Base-by-base conservation (phyloP, 768 basidiomycete species). In the Lyophyllum shimeji region DNA sequence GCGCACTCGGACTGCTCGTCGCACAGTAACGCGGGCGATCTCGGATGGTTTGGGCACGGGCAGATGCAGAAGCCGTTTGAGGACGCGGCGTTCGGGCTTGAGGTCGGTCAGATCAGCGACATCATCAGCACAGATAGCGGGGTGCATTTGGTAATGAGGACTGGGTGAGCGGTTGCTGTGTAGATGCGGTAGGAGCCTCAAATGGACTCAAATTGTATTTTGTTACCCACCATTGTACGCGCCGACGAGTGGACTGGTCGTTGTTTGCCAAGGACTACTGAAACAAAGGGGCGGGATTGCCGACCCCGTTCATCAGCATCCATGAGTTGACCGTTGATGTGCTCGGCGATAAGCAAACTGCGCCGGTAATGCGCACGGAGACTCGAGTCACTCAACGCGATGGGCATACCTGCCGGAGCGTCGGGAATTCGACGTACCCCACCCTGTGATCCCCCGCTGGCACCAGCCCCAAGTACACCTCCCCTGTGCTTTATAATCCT, bases 1-100 rank as follows among this genome's bases (percentile, higher is more conserved):
- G 61, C 75, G 48, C 81, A 96, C 67, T 95, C 93, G 20, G 95
- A 99, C 69, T 98, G 95, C 71, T 89, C 90, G 5, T 94, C 91
- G 37, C 90, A 95, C 65, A 69, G 79, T 20, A 80, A 89, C 59
- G 81, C 79, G 2, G 97, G 97, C 0, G 95, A 99, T 71, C 82
- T 99, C 6, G 93, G 97, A 0, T 79, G 78, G 77, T 99, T 99
- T 65, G 82, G 80, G 0, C 83, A 72, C 17, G 90, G 88, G 0
- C 89, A 92, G 76, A 99, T 99, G 97, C 97, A 99, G 74, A 94
- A 92, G 73, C 87, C 93, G 33, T 99, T 99, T 66, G 95, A 98
- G 73, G 93, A 95, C 27, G 90, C 92, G 29, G 76, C 91, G 11
- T 95, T 81, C 70, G 82, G 73, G 2, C 77, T 95, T 59, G 67